Conservation (phyloP, 257 asterid genomes). For the Lantana camara region DNA sequence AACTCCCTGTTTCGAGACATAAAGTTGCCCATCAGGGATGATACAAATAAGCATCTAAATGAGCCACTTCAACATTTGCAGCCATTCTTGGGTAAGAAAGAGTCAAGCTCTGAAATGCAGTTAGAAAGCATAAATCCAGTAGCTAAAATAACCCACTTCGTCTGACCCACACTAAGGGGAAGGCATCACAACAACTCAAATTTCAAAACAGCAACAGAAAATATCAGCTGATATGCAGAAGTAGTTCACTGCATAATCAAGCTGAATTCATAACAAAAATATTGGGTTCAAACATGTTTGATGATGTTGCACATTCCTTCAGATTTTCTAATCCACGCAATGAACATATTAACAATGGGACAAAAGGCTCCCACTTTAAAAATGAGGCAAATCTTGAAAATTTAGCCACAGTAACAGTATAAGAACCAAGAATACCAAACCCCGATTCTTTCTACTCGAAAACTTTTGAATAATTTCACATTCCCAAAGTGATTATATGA, state of each 20-base stretch:
- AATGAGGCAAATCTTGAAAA: slow-evolving; percentile 1
- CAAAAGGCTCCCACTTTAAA: background rate
- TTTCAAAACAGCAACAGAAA: background rate
- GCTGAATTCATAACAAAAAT: background rate
- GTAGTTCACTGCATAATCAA: background rate
- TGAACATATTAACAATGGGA: background rate
- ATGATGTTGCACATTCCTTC: background rate
- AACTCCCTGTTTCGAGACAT: slow-evolving; percentile 60
- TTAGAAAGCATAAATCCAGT: background rate
- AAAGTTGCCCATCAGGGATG: background rate
- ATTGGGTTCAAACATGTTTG: background rate
- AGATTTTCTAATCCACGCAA: background rate
- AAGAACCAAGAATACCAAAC: background rate
- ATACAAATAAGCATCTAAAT: slow-evolving; percentile 5
- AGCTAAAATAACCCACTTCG: background rate
- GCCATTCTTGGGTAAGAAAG: background rate
- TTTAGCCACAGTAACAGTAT: background rate
- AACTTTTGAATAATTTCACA: no score
- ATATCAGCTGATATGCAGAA: background rate
- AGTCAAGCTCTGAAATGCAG: background rate
- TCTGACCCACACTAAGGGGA: background rate
- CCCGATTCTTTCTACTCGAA: background rate
- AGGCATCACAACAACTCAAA: background rate
- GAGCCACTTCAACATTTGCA: no score
- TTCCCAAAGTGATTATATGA: no score